Evolutionary conservation across 2,329 filamentous ascomycete genomes (phyloP), one percentile per base, ranked within the genome.

Genomic region (Neofusicoccum sp.): DNA sequence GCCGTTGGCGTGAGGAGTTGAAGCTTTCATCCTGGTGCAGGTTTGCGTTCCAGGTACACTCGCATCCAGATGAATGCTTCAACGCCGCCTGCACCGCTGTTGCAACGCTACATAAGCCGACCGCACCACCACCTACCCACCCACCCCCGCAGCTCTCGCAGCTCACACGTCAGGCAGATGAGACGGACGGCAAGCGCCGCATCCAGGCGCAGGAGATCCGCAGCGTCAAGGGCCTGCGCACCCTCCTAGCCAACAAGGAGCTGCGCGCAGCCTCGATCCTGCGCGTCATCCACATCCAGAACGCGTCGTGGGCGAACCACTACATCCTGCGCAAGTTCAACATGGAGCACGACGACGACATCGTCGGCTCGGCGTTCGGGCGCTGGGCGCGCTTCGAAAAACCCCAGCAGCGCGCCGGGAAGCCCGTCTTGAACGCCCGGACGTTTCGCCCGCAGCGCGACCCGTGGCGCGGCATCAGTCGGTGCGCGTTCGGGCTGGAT

Each of bases 251-350:
- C 14, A 74, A 77, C 56, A 69, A 71, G 29, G 68, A 75, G 12
- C 68, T 76, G 50, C 71, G 73, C 3, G 67, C 71, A 16, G 71
- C 75, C 62, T 73, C 76, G 37, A 73, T 75, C 11, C 68, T 78
- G 33, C 66, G 77, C 6, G 73, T 78, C n/a, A 76, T 77, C 48
- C 83, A 85, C 65, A 80, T 84, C 3, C 83, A 85, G 68, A 84
- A 85, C 65, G 82, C 82, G 6, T 71, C 72, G 6, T 84, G 82
- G 81, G 83, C 83, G 0, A 79, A 77, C 37, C 72, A 72, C 2
- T 84, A 79, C 65, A 70, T 85, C 2, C 71, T 84, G 37, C 73
- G 77, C 33, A 85, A 84, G 66, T 85, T 82, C 73, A 82, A 83
- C 61, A 84, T 85, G 64, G 76, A 81, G 62, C 76, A 81, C 50